Conservation (phyloP, 345 rosid species). For the Camelina laxa region DNA sequence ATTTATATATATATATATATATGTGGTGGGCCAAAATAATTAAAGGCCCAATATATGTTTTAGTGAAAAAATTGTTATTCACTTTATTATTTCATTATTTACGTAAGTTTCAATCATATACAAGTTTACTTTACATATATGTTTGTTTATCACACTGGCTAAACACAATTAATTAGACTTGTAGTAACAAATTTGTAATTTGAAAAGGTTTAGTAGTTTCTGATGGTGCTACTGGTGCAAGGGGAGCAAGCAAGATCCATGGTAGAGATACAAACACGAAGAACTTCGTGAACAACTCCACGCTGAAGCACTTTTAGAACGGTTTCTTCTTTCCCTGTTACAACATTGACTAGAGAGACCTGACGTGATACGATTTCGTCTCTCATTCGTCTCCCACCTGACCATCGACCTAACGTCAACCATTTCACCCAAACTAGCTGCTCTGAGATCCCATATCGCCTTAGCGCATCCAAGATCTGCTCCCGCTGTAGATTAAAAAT, state of each 20-base stretch:
- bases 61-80: neutral
- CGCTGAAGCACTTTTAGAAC: slow-evolving; percentile 63
- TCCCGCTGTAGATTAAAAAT: slow-evolving; percentile 39
- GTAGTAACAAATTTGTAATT: neutral
- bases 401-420: slow-evolving; percentile 80
- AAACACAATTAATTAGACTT: neutral
- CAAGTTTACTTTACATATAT: neutral
- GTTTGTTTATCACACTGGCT: neutral
- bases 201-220: slow-evolving; percentile 35
- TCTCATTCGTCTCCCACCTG: slow-evolving; percentile 64
- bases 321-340: slow-evolving; percentile 49
- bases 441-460: slow-evolving; percentile 54
- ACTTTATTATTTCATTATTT: neutral
- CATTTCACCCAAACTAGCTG: slow-evolving; percentile 62
- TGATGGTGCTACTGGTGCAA: slow-evolving; percentile 41
- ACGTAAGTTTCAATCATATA: neutral
- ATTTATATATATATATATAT: no score
- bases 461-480: slow-evolving; percentile 49
- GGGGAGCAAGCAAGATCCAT: slow-evolving; percentile 42
- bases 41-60: neutral
- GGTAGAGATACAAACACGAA: slow-evolving; percentile 60
- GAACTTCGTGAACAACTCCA: slow-evolving; percentile 72
- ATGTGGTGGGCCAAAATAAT: neutral
- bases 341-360: slow-evolving; percentile 56
- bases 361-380: slow-evolving; percentile 62